Base-by-base conservation (phyloP, 1,139 yeast species). In the Cylindricascospora bacillispora region DNA sequence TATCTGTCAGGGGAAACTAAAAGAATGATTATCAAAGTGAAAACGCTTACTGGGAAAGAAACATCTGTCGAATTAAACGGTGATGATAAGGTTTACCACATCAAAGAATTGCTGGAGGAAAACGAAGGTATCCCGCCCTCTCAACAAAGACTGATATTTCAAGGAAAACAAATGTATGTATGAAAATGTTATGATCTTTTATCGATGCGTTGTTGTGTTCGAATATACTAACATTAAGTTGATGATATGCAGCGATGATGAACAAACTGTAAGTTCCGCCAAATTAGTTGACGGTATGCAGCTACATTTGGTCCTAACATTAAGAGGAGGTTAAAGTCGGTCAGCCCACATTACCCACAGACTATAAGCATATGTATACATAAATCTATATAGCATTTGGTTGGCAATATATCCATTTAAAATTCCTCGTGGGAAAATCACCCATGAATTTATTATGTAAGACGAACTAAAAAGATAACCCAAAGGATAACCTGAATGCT, bases 91-190 rank as follows among this genome's bases (percentile, higher is more conserved):
- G 77, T 86, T 37, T 71, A 76, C 42, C 72, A 82, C 31, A 75
- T 89, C 59, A 89, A 89, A 59, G 97, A 89, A 55, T 71, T 81
- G 56, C 74, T 89, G 63, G 97, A 89, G 56, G 95, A 89, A 51
- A 82, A 85, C 51, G 98, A 89, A 55, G 98, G 98, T 3, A 89
- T 89, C 35, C 95, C 97, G 4, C 97, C 98, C 13, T 74, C 83
- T 19, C 98, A 89, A 57, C 98, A 89, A 56, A 69, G 95, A 44
- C 70, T 89, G 42, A 79, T 89, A 49, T 85, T 73, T 59, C 77
- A 81, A 37, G 98, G 98, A 13, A 81, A 85, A 46, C 95, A 86
- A 59, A 71, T 89, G 75, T 70, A 56, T 51, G 75, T 63, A 26
- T 25, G 9, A 18, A 7, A 10, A 10, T n/a, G n/a, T n/a, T n/a